phyloP scores from a whole-genome alignment of 495 filamentous ascomycete species.

The Penicillium maclennaniae region DNA sequence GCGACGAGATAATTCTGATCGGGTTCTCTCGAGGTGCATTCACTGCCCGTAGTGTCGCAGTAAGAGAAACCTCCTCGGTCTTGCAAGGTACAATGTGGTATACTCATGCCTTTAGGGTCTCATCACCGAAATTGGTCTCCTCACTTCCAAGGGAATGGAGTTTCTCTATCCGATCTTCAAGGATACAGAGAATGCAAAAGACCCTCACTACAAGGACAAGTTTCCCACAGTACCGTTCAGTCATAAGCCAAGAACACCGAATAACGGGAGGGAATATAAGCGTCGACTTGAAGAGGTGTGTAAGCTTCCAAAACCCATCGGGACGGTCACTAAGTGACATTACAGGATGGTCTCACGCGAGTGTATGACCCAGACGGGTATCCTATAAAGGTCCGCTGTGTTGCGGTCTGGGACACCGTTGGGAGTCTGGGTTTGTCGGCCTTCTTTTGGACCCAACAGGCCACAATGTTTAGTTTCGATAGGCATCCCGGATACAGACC shows the following conservation, averaged over 20 bases:
- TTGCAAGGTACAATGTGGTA: background rate
- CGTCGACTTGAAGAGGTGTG: constrained; percentile 27
- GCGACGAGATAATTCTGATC: constrained; percentile 66
- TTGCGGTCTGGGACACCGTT: constrained; percentile 61
- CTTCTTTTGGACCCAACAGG: background rate
- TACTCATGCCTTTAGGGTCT: constrained; percentile 41
- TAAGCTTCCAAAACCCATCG: background rate
- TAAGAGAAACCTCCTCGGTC: background rate
- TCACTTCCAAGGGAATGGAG: constrained; percentile 62
- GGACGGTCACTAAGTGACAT: background rate
- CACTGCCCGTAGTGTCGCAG: constrained; percentile 57
- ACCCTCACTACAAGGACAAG: constrained; percentile 49
- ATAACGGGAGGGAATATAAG: constrained; percentile 26
- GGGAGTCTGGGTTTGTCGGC: constrained; percentile 36
- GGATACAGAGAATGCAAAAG: constrained; percentile 56
- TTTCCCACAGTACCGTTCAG: constrained; percentile 56
- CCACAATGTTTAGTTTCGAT: background rate
- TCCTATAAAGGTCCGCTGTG: constrained; percentile 46
- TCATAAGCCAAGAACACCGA: constrained; percentile 47
- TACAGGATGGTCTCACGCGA: constrained; percentile 33
- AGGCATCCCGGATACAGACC: constrained; percentile 44
- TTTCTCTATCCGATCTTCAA: constrained; percentile 61
- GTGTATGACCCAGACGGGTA: constrained; percentile 31
- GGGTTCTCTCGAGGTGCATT: constrained; percentile 75
- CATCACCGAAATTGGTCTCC: constrained; percentile 57